A percentile compares a stretch with the other conserved stretches of the same genome.
These are phyloP conservation scores for Mycena vulgaris DNA, from an alignment of 768 basidiomycete genomes.

Conservation along the genomic window DNA sequence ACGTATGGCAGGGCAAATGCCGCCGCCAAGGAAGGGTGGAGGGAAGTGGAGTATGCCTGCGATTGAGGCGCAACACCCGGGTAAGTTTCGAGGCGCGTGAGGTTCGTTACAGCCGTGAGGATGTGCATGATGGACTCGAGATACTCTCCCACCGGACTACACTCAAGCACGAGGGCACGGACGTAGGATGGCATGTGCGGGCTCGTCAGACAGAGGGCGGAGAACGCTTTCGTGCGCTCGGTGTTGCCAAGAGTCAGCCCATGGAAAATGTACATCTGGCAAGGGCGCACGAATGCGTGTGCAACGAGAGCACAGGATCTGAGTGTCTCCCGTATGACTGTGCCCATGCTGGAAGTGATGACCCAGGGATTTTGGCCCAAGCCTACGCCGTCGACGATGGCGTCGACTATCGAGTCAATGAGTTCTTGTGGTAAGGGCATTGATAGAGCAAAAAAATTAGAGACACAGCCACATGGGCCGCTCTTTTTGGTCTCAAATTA, in stretches of 20 bases:
- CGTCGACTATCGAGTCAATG: conserved; percentile 30
- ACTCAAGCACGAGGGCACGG: conserved; percentile 24
- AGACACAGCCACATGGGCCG: no score
- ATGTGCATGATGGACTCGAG: conserved; percentile 3
- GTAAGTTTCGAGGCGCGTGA: conserved; percentile 25
- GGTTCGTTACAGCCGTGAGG: conserved; percentile 6
- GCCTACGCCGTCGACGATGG: conserved; percentile 13
- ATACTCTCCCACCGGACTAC: neutral
- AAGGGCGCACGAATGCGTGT: conserved; percentile 23
- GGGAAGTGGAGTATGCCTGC: neutral
- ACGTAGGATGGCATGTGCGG: conserved; percentile 25
- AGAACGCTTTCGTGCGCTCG: neutral
- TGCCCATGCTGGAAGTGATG: conserved; percentile 9
- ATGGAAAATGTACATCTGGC: conserved; percentile 33
- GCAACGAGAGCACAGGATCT: conserved; percentile 30
- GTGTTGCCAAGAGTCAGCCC: conserved; percentile 18
- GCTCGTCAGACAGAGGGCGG: neutral
- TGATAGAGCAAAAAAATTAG: no score
- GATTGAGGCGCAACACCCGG: neutral
- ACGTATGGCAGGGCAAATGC: conserved; percentile 13
- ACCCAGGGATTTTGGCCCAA: conserved; percentile 23
- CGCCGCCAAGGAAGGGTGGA: neutral
- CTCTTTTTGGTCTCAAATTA: no score
- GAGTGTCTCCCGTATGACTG: conserved; percentile 10
- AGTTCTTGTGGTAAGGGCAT: conserved; percentile 34